Evolutionary conservation across 2,329 filamentous ascomycete species (phyloP).

Genomic region (Dryadomyces quercivorus): DNA sequence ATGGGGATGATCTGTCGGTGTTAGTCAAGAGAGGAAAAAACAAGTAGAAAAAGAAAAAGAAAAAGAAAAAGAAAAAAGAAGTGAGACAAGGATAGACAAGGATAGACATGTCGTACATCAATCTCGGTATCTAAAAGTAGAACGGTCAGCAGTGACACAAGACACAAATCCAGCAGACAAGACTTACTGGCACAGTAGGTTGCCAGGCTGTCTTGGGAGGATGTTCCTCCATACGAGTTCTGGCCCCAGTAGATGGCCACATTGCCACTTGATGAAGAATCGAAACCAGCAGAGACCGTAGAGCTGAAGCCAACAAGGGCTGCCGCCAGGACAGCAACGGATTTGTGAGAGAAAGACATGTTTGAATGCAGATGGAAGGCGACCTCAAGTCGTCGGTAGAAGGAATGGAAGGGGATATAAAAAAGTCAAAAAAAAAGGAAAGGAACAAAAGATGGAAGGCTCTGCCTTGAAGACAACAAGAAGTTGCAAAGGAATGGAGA

Average conservation of each 20-base stretch:
- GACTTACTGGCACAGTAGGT: conserved; percentile 46
- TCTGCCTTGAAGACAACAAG: background rate
- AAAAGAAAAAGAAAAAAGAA: background rate
- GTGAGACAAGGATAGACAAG: background rate
- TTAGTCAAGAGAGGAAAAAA: background rate
- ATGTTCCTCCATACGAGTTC: conserved; percentile 42
- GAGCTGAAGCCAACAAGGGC: conserved; percentile 7
- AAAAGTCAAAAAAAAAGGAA: background rate
- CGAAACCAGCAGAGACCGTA: conserved; percentile 27
- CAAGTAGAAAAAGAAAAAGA: background rate
- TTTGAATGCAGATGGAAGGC: background rate
- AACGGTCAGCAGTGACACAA: background rate
- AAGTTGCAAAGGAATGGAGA: background rate
- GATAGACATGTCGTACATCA: background rate
- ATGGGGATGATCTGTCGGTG: conserved; percentile 44
- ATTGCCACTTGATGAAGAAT: conserved; percentile 34
- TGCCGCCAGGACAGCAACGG: conserved; percentile 4
- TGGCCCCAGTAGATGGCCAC: conserved; percentile 61
- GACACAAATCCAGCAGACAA: background rate
- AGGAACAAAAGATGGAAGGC: background rate
- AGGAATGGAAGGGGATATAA: background rate
- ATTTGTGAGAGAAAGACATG: background rate
- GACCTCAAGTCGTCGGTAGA: background rate
- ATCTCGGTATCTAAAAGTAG: background rate
- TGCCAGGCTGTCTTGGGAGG: conserved; percentile 40